phyloP scores from a whole-genome alignment of 371 early-diverging fungal species.

The Nematocida homosporus region DNA sequence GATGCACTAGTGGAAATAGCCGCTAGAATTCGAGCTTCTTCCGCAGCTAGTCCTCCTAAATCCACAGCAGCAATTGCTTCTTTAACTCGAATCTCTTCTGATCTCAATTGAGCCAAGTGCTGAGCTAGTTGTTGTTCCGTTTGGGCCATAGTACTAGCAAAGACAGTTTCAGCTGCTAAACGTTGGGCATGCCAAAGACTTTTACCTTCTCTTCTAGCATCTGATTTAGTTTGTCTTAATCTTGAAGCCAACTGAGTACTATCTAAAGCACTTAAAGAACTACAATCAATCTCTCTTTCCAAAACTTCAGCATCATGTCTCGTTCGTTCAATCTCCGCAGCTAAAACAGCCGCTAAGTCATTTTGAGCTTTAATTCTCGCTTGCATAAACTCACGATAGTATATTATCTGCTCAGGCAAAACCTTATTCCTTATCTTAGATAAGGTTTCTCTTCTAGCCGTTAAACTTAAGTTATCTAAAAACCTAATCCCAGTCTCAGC shows the following conservation, averaged over 20 bases:
- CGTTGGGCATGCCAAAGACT: constrained; percentile 38
- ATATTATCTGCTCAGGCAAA: neutral
- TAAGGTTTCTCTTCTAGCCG: constrained; percentile 46
- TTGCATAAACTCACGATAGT: constrained; percentile 39
- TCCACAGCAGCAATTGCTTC: constrained; percentile 1
- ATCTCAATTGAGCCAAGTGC: neutral
- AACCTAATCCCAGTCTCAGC: constrained; percentile 52
- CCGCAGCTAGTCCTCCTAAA: neutral
- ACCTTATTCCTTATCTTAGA: constrained; percentile 52
- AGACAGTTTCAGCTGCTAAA: constrained; percentile 10
- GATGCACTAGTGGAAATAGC: neutral
- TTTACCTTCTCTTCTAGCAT: constrained; percentile 48
- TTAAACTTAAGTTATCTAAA: constrained; percentile 45
- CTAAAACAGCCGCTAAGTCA: constrained; percentile 11
- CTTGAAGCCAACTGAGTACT: constrained; percentile 20
- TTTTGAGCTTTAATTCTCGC: constrained; percentile 48
- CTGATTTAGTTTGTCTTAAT: constrained; percentile 48
- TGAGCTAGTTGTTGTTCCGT: neutral
- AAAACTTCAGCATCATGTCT: constrained; percentile 17
- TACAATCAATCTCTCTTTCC: constrained; percentile 49
- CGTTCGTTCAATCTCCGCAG: constrained; percentile 33
- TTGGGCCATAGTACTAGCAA: neutral
- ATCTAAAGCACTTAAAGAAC: constrained; percentile 6
- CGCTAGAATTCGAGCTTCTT: constrained; percentile 29
- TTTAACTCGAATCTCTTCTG: neutral